These are phyloP conservation scores for Fusarium mundagurra DNA, from an alignment of 2,329 filamentous ascomycete genomes.

Conservation along the genomic window DNA sequence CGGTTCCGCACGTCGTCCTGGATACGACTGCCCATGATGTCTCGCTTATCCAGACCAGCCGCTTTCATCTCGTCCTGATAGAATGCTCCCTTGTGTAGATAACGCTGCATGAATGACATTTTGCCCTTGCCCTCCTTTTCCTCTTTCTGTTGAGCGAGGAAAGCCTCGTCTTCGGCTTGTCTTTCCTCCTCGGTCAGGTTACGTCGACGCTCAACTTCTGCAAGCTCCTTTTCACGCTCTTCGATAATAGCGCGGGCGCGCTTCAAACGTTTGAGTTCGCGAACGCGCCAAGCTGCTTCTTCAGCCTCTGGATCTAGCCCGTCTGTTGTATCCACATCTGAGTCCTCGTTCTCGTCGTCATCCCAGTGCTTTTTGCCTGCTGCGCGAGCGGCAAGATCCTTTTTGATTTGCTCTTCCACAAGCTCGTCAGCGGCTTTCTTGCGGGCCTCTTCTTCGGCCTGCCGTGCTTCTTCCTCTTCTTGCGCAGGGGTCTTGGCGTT, in stretches of 20 bases:
- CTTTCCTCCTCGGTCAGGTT: conserved; percentile 90
- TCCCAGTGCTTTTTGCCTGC: conserved; percentile 90
- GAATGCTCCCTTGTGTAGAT: conserved; percentile 97
- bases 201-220: conserved; percentile 87
- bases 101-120: conserved; percentile 92
- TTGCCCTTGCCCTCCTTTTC: conserved; percentile 82
- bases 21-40: conserved; percentile 86
- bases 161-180: conserved; percentile 82
- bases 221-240: conserved; percentile 82
- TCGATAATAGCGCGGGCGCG: conserved; percentile 88
- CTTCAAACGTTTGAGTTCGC: conserved; percentile 89
- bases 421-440: conserved; percentile 79
- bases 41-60: conserved; percentile 79
- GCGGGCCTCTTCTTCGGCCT: conserved; percentile 68
- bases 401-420: conserved; percentile 88
- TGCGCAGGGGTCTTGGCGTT: conserved; percentile 44
- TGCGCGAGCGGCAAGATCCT: conserved; percentile 78
- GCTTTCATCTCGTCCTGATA: conserved; percentile 84
- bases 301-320: conserved; percentile 88
- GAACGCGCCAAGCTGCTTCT: conserved; percentile 90
- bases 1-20: conserved; percentile 85
- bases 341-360: conserved; percentile 73
- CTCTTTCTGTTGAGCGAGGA: conserved; percentile 79
- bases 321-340: conserved; percentile 89
- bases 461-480: conserved; percentile 48